These are phyloP conservation scores for Caloboletus firmus DNA, from an alignment of 1,284 basidiomycete genomes.

Conservation along the genomic window DNA sequence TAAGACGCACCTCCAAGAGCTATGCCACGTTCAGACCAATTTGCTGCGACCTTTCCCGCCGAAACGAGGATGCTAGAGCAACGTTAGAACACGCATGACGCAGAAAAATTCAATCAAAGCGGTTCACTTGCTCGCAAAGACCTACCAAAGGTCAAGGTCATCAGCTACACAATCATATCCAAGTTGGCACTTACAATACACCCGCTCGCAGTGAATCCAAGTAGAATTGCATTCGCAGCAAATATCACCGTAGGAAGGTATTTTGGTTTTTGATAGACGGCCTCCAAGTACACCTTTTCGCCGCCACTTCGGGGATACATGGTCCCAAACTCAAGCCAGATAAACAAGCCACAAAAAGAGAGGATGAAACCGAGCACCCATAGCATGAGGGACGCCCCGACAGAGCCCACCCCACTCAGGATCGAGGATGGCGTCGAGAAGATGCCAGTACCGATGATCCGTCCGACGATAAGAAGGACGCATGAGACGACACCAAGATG, in stretches of 20 bases:
- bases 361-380: slow-evolving; percentile 58
- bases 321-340: slow-evolving; percentile 58
- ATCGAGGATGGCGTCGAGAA: slow-evolving; percentile 66
- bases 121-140: slow-evolving; percentile 41
- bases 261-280: slow-evolving; percentile 46
- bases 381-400: slow-evolving; percentile 55
- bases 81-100: neutral
- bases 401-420: slow-evolving; percentile 46
- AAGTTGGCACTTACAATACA: slow-evolving; percentile 47
- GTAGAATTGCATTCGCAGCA: slow-evolving; percentile 47
- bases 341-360: slow-evolving; percentile 52
- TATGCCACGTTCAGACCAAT: slow-evolving; percentile 57
- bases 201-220: slow-evolving; percentile 54
- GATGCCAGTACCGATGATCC: slow-evolving; percentile 61
- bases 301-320: slow-evolving; percentile 56
- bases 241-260: slow-evolving; percentile 51
- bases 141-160: slow-evolving; percentile 6
- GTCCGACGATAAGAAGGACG: slow-evolving; percentile 50
- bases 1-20: slow-evolving; percentile 48
- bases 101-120: neutral
- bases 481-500: slow-evolving; percentile 51
- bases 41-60: slow-evolving; percentile 42
- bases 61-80: slow-evolving; percentile 46
- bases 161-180: neutral
- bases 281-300: slow-evolving; percentile 57